Evolutionary conservation across 768 basidiomycete genomes (phyloP).

Genomic region (Termitomyces titanicus): DNA sequence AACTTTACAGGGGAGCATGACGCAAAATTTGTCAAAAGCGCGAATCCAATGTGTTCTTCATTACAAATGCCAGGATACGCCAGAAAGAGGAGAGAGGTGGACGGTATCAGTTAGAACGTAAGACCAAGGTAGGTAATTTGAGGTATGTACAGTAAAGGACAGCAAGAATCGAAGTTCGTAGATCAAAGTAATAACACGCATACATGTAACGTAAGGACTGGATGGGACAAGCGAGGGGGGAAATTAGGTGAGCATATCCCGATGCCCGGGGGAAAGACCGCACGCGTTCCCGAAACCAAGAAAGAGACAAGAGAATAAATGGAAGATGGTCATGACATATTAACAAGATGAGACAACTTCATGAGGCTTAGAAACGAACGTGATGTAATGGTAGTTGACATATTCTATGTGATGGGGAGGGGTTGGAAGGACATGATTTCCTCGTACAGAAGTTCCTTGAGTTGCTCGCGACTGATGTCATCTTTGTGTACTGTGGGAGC

Average conservation of each 20-base stretch:
- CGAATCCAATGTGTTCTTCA: neutral
- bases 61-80: neutral
- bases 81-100: neutral
- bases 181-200: neutral
- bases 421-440: slow-evolving; percentile 92
- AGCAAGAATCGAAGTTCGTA: neutral
- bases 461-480: slow-evolving; percentile 90
- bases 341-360: neutral
- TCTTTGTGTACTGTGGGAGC: slow-evolving; percentile 81
- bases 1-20: too few relatives aligned
- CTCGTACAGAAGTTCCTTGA: slow-evolving; percentile 91
- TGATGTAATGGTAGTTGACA: neutral
- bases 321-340: neutral
- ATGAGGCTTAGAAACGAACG: neutral
- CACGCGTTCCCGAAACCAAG: neutral
- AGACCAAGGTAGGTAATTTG: neutral
- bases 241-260: neutral
- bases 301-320: neutral
- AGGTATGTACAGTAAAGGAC: neutral
- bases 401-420: slow-evolving; percentile 45
- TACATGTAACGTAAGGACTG: neutral
- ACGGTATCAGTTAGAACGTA: neutral
- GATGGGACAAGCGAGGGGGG: neutral
- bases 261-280: neutral
- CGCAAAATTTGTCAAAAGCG: neutral